Conservation (phyloP, 768 basidiomycete species). For the Calocybe gangraenosa region DNA sequence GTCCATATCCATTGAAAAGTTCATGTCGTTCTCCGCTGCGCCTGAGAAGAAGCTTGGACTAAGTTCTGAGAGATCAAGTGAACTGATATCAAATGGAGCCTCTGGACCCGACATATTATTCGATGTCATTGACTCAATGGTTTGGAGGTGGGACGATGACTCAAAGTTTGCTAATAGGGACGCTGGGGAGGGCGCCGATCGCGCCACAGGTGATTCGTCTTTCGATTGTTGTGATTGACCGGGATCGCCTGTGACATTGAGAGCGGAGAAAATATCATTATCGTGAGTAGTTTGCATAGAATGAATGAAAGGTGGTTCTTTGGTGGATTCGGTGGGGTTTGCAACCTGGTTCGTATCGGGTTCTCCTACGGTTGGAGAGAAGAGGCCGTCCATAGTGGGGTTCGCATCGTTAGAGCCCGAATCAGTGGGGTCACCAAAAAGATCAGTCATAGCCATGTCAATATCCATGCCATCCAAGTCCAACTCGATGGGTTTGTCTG, state of each 20-base stretch:
- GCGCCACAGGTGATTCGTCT: conserved; percentile 13
- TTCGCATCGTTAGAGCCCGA: conserved; percentile 28
- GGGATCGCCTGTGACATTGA: conserved; percentile 18
- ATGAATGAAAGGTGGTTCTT: conserved; percentile 34
- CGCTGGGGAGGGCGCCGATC: conserved; percentile 33
- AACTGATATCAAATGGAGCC: conserved; percentile 43
- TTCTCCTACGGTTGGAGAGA: conserved; percentile 40
- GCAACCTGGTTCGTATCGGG: conserved; percentile 10
- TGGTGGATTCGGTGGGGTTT: conserved; percentile 10
- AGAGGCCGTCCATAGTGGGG: conserved; percentile 40
- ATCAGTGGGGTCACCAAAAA: conserved; percentile 50
- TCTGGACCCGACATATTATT: conserved; percentile 17
- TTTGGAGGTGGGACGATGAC: conserved; percentile 24
- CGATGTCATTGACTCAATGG: conserved; percentile 18
- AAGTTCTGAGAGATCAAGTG: conserved; percentile 43
- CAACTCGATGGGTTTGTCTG: conserved; percentile 79
- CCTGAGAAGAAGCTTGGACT: conserved; percentile 38
- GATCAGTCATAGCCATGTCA: conserved; percentile 52
- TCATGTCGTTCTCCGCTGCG: conserved; percentile 35
- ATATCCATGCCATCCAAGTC: conserved; percentile 69
- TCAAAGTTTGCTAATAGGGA: conserved; percentile 43
- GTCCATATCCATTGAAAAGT: conserved; percentile 50
- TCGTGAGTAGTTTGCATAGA: conserved; percentile 17
- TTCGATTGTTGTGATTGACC: conserved; percentile 12
- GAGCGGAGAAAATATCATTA: conserved; percentile 31